phyloP scores from a whole-genome alignment of 202 grass and related monocot species.

The Elaeis oleifera region DNA sequence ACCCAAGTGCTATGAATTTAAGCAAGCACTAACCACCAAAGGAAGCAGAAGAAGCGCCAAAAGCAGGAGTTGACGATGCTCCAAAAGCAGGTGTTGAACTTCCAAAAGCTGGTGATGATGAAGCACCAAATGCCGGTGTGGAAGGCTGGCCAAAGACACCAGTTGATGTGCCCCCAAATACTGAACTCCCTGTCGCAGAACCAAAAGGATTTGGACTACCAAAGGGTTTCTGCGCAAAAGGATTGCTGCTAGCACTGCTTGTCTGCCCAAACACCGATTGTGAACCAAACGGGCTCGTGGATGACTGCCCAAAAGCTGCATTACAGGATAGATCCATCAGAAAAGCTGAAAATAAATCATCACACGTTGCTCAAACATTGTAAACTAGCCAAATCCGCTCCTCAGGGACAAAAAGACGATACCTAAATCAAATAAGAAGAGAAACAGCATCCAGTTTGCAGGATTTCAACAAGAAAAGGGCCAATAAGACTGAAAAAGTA shows the following conservation, averaged over 20 bases:
- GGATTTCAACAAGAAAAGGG: too few relatives aligned
- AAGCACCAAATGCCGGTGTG: constrained; percentile 39
- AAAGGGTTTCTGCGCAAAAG: constrained; percentile 49
- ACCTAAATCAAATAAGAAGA: too few relatives aligned
- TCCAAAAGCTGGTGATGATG: constrained; percentile 47
- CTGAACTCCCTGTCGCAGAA: constrained; percentile 18
- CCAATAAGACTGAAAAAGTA: too few relatives aligned
- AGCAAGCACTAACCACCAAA: constrained; percentile 12
- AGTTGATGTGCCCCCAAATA: constrained; percentile 28
- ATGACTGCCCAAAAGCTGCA: constrained; percentile 71
- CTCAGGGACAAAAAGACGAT: too few relatives aligned
- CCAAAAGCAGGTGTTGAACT: constrained; percentile 54
- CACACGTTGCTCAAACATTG: too few relatives aligned
- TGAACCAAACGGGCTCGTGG: constrained; percentile 44
- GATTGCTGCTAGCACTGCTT: constrained; percentile 32
- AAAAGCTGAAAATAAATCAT: background rate
- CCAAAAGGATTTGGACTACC: constrained; percentile 39
- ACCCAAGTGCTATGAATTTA: constrained; percentile 2
- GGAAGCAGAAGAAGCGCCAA: constrained; percentile 36
- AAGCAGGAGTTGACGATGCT: constrained; percentile 41
- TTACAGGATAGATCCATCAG: constrained; percentile 7
- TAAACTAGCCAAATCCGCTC: too few relatives aligned
- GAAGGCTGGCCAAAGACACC: constrained; percentile 47
- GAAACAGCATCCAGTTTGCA: too few relatives aligned
- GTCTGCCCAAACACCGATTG: constrained; percentile 51